Conservation (phyloP, 345 rosid genomes). For the Moringa oleifera region DNA sequence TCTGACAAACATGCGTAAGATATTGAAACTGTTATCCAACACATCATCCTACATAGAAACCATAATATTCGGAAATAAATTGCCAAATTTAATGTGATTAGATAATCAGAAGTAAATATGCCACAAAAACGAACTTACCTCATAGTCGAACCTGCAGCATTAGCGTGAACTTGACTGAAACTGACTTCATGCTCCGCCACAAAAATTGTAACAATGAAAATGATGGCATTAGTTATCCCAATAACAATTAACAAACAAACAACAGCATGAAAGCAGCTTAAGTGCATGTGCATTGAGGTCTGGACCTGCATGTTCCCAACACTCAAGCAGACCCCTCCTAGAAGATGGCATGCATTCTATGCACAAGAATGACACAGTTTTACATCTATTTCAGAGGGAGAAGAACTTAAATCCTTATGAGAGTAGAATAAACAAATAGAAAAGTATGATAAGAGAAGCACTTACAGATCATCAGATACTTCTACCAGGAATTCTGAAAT, state of each 20-base stretch:
- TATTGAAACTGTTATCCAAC: slow-evolving; percentile 68
- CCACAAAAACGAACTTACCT: slow-evolving; percentile 37
- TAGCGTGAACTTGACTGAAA: slow-evolving; percentile 16
- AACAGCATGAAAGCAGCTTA: background rate
- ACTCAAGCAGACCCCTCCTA: background rate
- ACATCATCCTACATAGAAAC: slow-evolving; percentile 64
- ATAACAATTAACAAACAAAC: background rate
- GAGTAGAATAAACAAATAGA: slow-evolving; percentile 1
- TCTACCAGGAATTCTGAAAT: slow-evolving; percentile 82
- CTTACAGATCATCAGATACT: slow-evolving; percentile 85
- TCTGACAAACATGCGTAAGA: slow-evolving; percentile 74
- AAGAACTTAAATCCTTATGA: background rate
- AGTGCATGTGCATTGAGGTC: background rate
- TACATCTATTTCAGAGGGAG: background rate
- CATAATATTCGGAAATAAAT: background rate
- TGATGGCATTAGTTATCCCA: slow-evolving; percentile 16
- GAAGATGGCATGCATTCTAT: background rate
- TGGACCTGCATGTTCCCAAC: background rate
- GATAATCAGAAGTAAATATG: background rate
- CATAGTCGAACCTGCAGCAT: slow-evolving; percentile 67
- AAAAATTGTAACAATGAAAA: slow-evolving; percentile 9
- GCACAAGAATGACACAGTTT: background rate
- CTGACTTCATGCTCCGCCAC: slow-evolving; percentile 21
- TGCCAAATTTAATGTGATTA: slow-evolving; percentile 5
- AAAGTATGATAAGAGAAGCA: slow-evolving; percentile 6